Evolutionary conservation across 73 alveolate species (phyloP).

Genomic region (Stentor coeruleus): DNA sequence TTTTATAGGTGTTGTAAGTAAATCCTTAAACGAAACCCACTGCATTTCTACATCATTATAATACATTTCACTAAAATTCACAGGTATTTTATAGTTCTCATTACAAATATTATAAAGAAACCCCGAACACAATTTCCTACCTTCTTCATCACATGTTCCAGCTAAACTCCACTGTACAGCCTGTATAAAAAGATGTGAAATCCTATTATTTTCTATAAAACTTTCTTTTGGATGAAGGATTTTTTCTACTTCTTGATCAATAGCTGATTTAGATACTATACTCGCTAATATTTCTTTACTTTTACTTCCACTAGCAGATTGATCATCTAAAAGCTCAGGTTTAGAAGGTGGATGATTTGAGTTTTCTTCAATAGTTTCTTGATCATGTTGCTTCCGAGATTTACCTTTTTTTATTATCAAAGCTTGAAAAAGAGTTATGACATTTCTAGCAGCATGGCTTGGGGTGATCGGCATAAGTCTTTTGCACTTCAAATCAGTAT

Average conservation of each 20-base stretch:
- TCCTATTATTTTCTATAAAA: background rate
- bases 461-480: background rate
- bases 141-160: background rate
- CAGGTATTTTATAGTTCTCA: background rate
- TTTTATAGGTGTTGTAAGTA: background rate
- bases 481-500: background rate
- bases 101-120: background rate
- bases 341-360: background rate
- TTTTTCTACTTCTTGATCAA: background rate
- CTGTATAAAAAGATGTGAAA: background rate
- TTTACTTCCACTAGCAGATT: background rate
- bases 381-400: background rate
- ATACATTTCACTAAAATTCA: no score
- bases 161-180: background rate
- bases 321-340: background rate
- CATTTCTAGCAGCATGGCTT: background rate
- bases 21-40: background rate
- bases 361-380: background rate
- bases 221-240: background rate
- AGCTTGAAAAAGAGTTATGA: conserved; percentile 10
- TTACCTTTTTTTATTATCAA: background rate
- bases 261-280: background rate
- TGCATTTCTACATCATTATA: background rate
- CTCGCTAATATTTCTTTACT: background rate
- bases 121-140: background rate